A percentile compares a stretch with the other conserved stretches of the same genome.
Conservation (phyloP, 768 basidiomycete species). For the Tricholoma terreum region DNA sequence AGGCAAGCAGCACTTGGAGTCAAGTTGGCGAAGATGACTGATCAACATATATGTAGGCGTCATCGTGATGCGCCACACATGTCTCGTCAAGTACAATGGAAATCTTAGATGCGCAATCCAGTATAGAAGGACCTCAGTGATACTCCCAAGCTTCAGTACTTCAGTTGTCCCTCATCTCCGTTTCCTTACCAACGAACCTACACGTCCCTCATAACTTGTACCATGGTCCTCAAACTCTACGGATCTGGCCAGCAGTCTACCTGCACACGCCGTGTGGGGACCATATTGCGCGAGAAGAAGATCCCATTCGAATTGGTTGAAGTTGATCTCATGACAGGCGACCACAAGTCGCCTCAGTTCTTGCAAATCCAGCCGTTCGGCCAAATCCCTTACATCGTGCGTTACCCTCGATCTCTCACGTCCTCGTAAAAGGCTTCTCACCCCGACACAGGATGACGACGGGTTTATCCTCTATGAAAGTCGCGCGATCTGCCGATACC, state of each 20-base stretch:
- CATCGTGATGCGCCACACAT: no score
- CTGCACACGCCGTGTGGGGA: slow-evolving; percentile 12
- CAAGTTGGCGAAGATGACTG: no score
- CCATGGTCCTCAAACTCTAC: slow-evolving; percentile 16
- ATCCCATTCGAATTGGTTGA: slow-evolving; percentile 13
- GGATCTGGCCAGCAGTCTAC: slow-evolving; percentile 6
- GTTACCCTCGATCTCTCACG: neutral
- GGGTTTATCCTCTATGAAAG: slow-evolving; percentile 50
- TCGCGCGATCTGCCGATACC: slow-evolving; percentile 48
- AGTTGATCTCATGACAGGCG: slow-evolving; percentile 8
- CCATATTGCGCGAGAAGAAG: slow-evolving; percentile 13
- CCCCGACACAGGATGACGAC: slow-evolving; percentile 12
- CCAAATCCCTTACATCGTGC: slow-evolving; percentile 12
- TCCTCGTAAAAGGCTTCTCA: no score
- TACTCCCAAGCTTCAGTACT: no score
- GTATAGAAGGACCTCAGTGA: no score
- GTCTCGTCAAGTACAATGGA: no score
- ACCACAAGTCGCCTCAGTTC: slow-evolving; percentile 8
- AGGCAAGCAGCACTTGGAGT: no score
- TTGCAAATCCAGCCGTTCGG: slow-evolving; percentile 12
- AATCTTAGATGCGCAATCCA: no score
- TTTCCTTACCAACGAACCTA: no score
- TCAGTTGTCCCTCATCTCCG: no score
- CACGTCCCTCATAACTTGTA: no score
- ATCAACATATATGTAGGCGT: no score